These are phyloP conservation scores for Penicillium oxalicum DNA, from an alignment of 2,329 filamentous ascomycete genomes.

Conservation along the genomic window DNA sequence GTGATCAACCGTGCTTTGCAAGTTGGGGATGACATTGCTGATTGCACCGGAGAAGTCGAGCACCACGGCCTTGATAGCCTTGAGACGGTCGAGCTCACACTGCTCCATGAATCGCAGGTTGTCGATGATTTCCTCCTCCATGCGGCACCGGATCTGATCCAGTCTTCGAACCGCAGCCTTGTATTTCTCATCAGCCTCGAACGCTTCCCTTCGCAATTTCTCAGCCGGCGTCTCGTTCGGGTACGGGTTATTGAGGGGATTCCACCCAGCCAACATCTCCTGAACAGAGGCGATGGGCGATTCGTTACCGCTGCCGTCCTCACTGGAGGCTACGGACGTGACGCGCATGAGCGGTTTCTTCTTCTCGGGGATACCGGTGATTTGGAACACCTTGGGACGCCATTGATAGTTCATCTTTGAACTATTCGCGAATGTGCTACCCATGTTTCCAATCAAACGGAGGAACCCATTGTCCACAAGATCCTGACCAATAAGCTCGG, in stretches of 20 bases:
- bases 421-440: slow-evolving; percentile 93
- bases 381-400: slow-evolving; percentile 83
- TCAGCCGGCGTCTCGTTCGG: slow-evolving; percentile 92
- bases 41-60: slow-evolving; percentile 96
- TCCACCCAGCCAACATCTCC: slow-evolving; percentile 89
- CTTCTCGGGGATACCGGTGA: slow-evolving; percentile 83
- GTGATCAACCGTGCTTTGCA: slow-evolving; percentile 93
- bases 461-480: slow-evolving; percentile 80
- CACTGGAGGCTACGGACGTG: slow-evolving; percentile 62
- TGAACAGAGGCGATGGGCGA: slow-evolving; percentile 79
- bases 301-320: slow-evolving; percentile 58
- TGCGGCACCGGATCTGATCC: slow-evolving; percentile 81
- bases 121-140: slow-evolving; percentile 92
- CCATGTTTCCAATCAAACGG: slow-evolving; percentile 86
- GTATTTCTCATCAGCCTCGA: slow-evolving; percentile 89
- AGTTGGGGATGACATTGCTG: slow-evolving; percentile 92
- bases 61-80: slow-evolving; percentile 96
- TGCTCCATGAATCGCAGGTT: slow-evolving; percentile 95
- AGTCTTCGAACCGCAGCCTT: slow-evolving; percentile 79
- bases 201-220: slow-evolving; percentile 78
- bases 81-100: slow-evolving; percentile 90
- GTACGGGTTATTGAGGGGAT: slow-evolving; percentile 78
- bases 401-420: slow-evolving; percentile 97
- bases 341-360: slow-evolving; percentile 67
- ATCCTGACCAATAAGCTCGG: slow-evolving; percentile 92